Base-by-base conservation (phyloP, 345 rosid genomes). In the Rhodamnia argentea region DNA sequence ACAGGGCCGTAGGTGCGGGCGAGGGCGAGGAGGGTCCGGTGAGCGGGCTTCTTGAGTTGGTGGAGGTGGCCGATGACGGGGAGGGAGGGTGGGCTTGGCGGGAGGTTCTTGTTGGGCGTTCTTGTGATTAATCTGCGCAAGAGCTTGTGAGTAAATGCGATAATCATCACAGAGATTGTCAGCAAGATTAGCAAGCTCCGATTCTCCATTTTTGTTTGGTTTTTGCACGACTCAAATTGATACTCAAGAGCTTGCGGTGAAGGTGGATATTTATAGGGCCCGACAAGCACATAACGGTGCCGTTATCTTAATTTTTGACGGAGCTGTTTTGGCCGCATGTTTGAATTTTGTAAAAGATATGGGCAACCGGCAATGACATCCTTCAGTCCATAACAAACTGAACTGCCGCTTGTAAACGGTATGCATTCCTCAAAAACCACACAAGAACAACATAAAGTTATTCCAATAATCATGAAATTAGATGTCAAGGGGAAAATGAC, bases 51-150 rank as follows among this genome's bases (percentile, higher is more conserved):
- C 60, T 87, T 91, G 10, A 93, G 86, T 83, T 88, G 91, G 87
- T 89, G 91, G 64, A 94, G 91, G 83, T 94, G 95, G 6, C 95
- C 96, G 5, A 94, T 59, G n/a, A 94, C 20, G 24, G 95, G 94
- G 10, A 91, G 87, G 3, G 92, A 84, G 7, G 82, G 88, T 4
- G 94, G 95, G 84, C 90, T 84, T 12, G 94, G 95, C 7, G 95
- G 94, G 14, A 87, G 88, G 14, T 92, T 91, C 74, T 58, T 64
- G 32, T 26, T 58, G 64, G 78, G 82, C 7, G 85, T 82, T 58
- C 29, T 56, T 14, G 58, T 58, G 32, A 26, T 58, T n/a, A 58
- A 62, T 22, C 37, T 84, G 10, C 59, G 55, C 57, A 83, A 57
- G 23, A 88, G 27, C 59, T 87, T 89, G 82, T 52, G 58, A 84